Evolutionary conservation across 306 rosid species (phyloP).

Genomic region (Fragaria ananassa): DNA sequence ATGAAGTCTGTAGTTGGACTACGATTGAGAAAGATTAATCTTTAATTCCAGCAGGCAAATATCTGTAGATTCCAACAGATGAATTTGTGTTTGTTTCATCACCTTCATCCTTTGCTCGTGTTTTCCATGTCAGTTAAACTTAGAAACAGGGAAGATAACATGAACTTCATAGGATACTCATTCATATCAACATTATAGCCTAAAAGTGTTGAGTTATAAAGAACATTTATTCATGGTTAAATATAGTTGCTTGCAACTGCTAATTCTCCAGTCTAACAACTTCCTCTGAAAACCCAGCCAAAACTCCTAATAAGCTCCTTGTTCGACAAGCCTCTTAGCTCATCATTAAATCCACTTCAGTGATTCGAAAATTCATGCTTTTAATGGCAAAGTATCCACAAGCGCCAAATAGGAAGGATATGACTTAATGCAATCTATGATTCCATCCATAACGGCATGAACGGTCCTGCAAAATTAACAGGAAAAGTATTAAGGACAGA

Average conservation of each 20-base stretch:
- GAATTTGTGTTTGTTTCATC: not conserved
- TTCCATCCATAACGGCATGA: not conserved
- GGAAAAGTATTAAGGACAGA: not conserved
- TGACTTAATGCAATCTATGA: not conserved
- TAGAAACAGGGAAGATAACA: not conserved
- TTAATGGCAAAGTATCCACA: not conserved
- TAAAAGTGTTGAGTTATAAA: not conserved
- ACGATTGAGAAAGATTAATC: not conserved
- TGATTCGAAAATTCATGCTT: not conserved
- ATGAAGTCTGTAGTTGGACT: not conserved
- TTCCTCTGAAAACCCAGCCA: not conserved
- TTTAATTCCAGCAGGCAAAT: not conserved
- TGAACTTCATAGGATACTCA: not conserved
- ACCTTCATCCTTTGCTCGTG: not conserved
- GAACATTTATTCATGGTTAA: slow-evolving; percentile 4
- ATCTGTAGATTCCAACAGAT: not conserved
- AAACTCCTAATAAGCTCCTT: not conserved
- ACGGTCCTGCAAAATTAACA: not conserved
- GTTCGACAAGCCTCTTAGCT: not conserved
- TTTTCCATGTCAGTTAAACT: not conserved
- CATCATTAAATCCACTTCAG: not conserved
- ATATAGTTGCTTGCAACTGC: not conserved
- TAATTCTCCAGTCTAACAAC: not conserved
- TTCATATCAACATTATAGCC: slow-evolving; percentile 3
- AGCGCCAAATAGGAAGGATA: not conserved